Conservation (phyloP, 495 filamentous ascomycete genomes). For the Hyphodiscus hymeniophilus region DNA sequence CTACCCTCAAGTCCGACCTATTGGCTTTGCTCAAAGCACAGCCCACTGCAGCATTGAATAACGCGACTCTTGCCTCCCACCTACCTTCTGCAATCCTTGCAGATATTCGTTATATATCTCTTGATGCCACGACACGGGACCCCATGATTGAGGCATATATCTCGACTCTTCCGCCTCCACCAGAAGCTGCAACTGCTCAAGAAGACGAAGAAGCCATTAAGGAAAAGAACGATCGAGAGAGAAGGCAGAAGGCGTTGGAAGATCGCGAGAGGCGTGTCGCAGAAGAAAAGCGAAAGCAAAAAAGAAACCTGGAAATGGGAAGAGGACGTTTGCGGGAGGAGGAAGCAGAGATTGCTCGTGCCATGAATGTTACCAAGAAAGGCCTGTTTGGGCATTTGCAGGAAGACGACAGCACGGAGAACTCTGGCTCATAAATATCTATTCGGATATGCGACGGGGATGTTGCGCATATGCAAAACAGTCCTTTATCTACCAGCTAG, state of each 20-base stretch:
- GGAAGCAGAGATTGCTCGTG: conserved; percentile 68
- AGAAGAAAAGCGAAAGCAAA: conserved; percentile 63
- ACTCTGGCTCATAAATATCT: background rate
- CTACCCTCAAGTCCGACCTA: conserved; percentile 70
- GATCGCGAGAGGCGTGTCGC: conserved; percentile 66
- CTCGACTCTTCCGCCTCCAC: conserved; percentile 58
- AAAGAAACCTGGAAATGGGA: conserved; percentile 55
- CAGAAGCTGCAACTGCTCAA: conserved; percentile 41
- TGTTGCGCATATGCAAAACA: too few species aligned
- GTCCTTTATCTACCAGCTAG: too few species aligned
- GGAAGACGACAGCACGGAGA: conserved; percentile 11
- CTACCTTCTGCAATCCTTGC: conserved; percentile 62
- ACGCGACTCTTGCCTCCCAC: conserved; percentile 48
- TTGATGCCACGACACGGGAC: conserved; percentile 61
- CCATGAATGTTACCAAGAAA: conserved; percentile 68
- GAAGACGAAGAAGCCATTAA: conserved; percentile 54
- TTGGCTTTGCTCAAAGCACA: conserved; percentile 63
- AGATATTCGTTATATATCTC: conserved; percentile 76
- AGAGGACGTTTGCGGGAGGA: conserved; percentile 64
- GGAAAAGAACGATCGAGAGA: conserved; percentile 54
- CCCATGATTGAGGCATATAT: conserved; percentile 70
- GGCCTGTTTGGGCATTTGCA: conserved; percentile 60
- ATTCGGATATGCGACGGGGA: background rate
- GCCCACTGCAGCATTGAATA: conserved; percentile 57
- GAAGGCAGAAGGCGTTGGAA: conserved; percentile 65